Base-by-base conservation (phyloP, 371 early-diverging fungal genomes). In the Mucor racemosus region DNA sequence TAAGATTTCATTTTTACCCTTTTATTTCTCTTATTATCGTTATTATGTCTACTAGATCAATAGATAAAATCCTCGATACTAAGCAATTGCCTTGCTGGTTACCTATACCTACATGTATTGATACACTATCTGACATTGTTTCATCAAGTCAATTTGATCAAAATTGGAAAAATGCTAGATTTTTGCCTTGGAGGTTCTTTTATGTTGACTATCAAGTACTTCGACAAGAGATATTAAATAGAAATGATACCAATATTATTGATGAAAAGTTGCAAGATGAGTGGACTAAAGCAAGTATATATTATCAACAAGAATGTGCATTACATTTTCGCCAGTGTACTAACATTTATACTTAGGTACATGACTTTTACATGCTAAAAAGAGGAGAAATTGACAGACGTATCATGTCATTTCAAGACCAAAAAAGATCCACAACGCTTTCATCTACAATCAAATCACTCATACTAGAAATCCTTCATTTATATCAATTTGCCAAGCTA, bases 381-480 rank as follows among this genome's bases (percentile, higher is more conserved):
- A 62, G 34, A 40, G 55, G 64, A 13, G 71, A 71, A 62, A 66
- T 71, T n/a, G 67, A 71, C 55, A 35, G 67, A 34, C 41, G 67
- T 9, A 54, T 69, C 26, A 50, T 58, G 8, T 58, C 44, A 15
- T 60, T 41, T 26, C 53, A 58, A 10, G 36, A 26, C 44, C 15
- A 50, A 6, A 17, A 58, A 5, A 46, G 53, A 31, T 53, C 13
- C 50, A 50, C 6, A 21, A 53, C 31, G 53, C 31, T 53, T 31
- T 53, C 53, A 53, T 1, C 46, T 19, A 57, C 39, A 11, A 39
- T 19, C 38, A 21, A 42, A 35, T 39, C 48, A 13, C 35, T 67
- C 9, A 15, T 42, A 14, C 17, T 33, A 4, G 72, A 72, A 26
- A 72, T 72, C 17, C 53, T 64, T 42, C 65, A 64, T 2, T 35